Base-by-base conservation (phyloP, 352 stramenopile genomes). In the Vaucheria bursata region DNA sequence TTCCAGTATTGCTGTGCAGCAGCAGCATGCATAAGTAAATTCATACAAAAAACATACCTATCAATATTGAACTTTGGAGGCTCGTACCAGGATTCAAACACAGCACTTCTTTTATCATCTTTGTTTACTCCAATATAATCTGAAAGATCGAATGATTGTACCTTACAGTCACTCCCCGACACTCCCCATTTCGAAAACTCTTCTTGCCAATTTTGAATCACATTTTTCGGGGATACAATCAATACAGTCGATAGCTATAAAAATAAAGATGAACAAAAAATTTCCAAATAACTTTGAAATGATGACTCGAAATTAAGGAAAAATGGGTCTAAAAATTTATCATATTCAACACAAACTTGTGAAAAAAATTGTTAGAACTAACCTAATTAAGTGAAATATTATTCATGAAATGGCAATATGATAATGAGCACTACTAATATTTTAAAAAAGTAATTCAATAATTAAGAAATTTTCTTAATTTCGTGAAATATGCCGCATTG, bases 201-300 rank as follows among this genome's bases (percentile, higher is more conserved):
- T 32, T 79, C 77, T 25, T 80, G 34, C 77, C 77, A 82, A 50
- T 82, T 82, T 37, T 45, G 35, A 37, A 82, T 52, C 35, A 82
- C 77, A 59, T 82, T 82, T 67, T 74, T 79, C 8, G 77, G 77
- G 32, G 75, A 64, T 45, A 82, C 18, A 34, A 82, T 67, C 35
- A 82, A 72, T 7, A 59, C 59, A 29, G 76, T 81, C 40, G 68
- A 3, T 49, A 81, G 38, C 59, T 75, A 69, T 25, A 69, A 74
- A 34, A 5, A 45, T 38, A 39, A 53, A 40, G 25, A n/a, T n/a
- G n/a, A n/a, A n/a, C 53, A 39, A 35, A 8, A 35, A 68, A 1
- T 8, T 32, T 32, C 38, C 6, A 59, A 18, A 59, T 59, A 59
- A n/a, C n/a, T n/a, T n/a, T n/a, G n/a, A n/a, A n/a, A n/a, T n/a